Percentiles rank a stretch among this genome's conserved stretches.
Evolutionary conservation across 768 basidiomycete species (phyloP).

Genomic region (Suillus discolor): DNA sequence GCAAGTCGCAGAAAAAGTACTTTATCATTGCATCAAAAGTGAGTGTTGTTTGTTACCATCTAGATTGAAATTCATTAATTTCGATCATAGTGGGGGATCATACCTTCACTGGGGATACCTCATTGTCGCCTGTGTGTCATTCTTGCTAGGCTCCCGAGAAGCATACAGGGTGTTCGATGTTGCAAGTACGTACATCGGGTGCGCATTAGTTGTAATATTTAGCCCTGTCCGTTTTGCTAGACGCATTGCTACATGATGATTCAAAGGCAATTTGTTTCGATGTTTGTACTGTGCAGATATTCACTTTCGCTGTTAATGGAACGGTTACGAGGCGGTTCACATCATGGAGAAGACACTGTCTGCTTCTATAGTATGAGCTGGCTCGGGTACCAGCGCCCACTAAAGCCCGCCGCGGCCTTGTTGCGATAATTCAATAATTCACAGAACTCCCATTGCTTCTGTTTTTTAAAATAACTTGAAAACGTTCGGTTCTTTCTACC

Average conservation of each 20-base stretch:
- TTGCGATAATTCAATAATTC: neutral
- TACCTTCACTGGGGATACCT: constrained; percentile 56
- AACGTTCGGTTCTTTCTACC: neutral
- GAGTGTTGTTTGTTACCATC: constrained; percentile 26
- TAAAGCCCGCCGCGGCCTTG: neutral
- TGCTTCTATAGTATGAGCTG: neutral
- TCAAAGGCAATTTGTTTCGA: neutral
- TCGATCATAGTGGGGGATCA: constrained; percentile 22
- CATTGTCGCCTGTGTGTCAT: constrained; percentile 51
- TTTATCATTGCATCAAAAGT: constrained; percentile 41
- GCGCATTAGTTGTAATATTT: neutral
- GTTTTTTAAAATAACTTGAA: neutral
- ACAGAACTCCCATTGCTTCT: neutral
- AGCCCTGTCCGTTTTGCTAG: constrained; percentile 1
- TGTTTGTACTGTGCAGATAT: neutral
- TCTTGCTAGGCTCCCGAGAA: constrained; percentile 66
- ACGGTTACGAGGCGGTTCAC: neutral
- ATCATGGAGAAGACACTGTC: neutral
- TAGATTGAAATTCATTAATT: constrained; percentile 10
- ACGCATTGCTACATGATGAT: neutral
- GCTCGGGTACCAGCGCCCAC: neutral
- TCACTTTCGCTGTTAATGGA: neutral
- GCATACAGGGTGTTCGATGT: constrained; percentile 69
- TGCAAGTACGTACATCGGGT: constrained; percentile 41
- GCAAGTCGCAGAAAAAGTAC: constrained; percentile 49